Evolutionary conservation across 75 land plant genomes (phyloP).

Genomic region (Picea glauca): DNA sequence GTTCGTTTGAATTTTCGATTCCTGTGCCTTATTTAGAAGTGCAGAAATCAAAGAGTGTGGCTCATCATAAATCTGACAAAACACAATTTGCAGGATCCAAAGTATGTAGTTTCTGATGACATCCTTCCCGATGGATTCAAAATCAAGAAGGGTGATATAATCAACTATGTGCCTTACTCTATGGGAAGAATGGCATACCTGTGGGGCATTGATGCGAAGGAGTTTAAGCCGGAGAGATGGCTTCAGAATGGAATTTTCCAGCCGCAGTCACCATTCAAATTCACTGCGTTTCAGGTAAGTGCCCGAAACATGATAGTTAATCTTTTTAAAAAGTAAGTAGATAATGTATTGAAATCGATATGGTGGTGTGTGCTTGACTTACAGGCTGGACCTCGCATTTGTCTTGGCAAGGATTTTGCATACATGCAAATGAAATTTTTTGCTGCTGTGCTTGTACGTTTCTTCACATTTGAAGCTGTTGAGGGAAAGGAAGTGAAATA

Average conservation of each 20-base stretch:
- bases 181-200: constrained; percentile 55
- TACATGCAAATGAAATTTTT: constrained; percentile 33
- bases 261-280: constrained; percentile 52
- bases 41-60: background rate
- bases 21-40: background rate
- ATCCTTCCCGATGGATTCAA: constrained; percentile 57
- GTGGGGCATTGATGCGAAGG: constrained; percentile 56
- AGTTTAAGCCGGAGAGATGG: constrained; percentile 83
- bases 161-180: constrained; percentile 41
- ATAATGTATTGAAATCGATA: too few species aligned
- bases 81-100: constrained; percentile 39
- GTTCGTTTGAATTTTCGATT: background rate
- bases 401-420: constrained; percentile 33
- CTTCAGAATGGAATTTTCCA: constrained; percentile 41
- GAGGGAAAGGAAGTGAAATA: constrained; percentile 17
- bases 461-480: constrained; percentile 19
- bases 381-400: constrained; percentile 35
- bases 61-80: background rate
- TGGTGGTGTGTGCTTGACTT: too few species aligned
- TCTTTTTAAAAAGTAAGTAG: too few species aligned
- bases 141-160: constrained; percentile 40
- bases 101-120: constrained; percentile 37
- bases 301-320: background rate
- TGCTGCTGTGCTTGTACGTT: constrained; percentile 18
- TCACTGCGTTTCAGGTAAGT: constrained; percentile 63